Evolutionary conservation across 169 alveolate genomes (phyloP).

Genomic region (Ichthyophthirius multifiliis): DNA sequence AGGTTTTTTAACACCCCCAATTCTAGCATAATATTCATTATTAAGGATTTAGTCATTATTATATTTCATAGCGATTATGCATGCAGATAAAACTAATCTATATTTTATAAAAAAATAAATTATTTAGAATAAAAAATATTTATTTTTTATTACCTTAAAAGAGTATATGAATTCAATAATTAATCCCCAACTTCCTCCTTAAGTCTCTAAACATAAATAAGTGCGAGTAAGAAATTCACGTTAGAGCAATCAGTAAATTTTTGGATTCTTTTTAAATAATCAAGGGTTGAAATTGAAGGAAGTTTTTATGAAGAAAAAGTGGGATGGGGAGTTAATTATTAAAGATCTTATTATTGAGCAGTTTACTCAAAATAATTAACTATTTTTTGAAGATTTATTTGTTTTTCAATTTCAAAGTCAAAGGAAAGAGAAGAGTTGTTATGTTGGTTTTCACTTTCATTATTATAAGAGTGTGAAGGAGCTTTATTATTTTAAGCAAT

Average conservation of each 20-base stretch:
- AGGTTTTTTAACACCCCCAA: constrained; percentile 49
- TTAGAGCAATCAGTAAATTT: constrained; percentile 12
- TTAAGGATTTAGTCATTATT: constrained; percentile 40
- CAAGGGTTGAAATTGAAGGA: background rate
- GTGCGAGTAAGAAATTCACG: background rate
- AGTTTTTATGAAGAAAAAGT: constrained; percentile 1
- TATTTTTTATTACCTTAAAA: constrained; percentile 2
- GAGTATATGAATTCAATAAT: constrained; percentile 4
- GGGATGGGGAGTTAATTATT: background rate
- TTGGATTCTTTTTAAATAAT: constrained; percentile 5
- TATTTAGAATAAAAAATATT: background rate
- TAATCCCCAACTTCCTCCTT: background rate
- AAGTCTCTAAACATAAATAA: background rate
- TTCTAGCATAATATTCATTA: constrained; percentile 48
- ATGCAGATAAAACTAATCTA: constrained; percentile 32
- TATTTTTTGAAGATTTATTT: background rate
- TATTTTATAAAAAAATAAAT: background rate
- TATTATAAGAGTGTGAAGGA: too few species aligned
- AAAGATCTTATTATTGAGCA: constrained; percentile 1
- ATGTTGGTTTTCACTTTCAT: too few species aligned
- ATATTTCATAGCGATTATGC: constrained; percentile 42
- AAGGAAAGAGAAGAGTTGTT: too few species aligned
- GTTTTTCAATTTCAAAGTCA: background rate
- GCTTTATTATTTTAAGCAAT: too few species aligned
- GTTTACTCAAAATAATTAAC: background rate